Percentiles rank a stretch among this genome's conserved stretches.
Evolutionary conservation across 495 filamentous ascomycete genomes (phyloP).

Genomic region (Lepidopterella palustris): DNA sequence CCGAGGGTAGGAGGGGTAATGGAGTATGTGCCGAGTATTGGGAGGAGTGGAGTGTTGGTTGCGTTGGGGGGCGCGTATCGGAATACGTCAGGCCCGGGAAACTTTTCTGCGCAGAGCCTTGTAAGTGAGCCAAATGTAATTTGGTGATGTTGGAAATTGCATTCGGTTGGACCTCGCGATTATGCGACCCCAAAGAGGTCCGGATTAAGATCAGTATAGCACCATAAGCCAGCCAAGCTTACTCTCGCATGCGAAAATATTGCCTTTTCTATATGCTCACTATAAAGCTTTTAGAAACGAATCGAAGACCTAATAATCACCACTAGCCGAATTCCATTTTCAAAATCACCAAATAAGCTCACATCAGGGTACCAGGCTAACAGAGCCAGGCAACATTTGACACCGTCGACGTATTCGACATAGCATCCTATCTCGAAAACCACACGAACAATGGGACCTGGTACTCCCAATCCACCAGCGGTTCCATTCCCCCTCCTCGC

Average conservation of each 20-base stretch:
- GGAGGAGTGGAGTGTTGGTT: slow-evolving; percentile 19
- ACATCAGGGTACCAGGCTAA: no score
- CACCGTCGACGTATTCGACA: slow-evolving; percentile 23
- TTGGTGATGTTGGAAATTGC: not conserved
- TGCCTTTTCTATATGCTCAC: no score
- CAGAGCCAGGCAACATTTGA: not conserved
- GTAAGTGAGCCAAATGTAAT: not conserved
- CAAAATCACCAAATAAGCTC: no score
- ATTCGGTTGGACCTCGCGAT: slow-evolving; percentile 10
- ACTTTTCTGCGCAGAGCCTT: not conserved
- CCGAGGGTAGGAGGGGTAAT: slow-evolving; percentile 18
- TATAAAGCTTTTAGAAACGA: no score
- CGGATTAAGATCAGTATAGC: no score
- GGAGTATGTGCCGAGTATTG: slow-evolving; percentile 17
- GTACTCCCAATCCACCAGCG: slow-evolving; percentile 21
- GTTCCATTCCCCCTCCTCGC: slow-evolving; percentile 14
- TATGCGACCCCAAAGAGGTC: no score
- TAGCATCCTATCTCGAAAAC: slow-evolving; percentile 15
- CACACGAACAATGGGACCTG: slow-evolving; percentile 17
- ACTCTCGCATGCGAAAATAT: no score
- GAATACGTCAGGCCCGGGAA: slow-evolving; percentile 4
- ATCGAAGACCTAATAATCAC: no score
- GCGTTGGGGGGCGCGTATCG: slow-evolving; percentile 18
- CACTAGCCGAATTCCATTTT: no score
- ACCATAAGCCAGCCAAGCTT: no score